Evolutionary conservation across 768 basidiomycete genomes (phyloP), one percentile per base, ranked within the genome.

Genomic region (Termitomyces sp.): DNA sequence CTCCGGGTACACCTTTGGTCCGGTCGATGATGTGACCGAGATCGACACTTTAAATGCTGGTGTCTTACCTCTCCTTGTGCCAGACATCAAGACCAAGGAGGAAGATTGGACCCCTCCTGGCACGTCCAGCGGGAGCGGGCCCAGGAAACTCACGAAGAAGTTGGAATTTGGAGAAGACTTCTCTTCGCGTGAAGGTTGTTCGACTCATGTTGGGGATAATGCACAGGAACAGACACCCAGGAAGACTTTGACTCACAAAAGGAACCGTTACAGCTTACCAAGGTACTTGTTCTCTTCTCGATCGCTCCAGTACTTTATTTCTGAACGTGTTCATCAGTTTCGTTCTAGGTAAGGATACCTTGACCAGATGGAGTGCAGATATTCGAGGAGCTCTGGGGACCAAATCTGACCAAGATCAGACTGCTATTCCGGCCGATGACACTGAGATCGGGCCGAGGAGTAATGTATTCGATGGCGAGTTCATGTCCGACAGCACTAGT

Each of bases 11-110:
- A 84, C 82, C 3, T 84, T 88, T 58, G 77, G 79, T 17, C 71
- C 79, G 10, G 75, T 83, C 31, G 79, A 79, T 50, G 76, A 79
- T 59, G 72, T 84, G 60, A 82, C 81, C 59, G 85, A 87, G 70
- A 87, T 89, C 54, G 86, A 89, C 58, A 83, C 81, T 15, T 75
- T 89, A 52, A 85, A 85, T 8, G 86, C 86, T 15, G 83, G 83
- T 30, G 75, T 89, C 21, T 74, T 89, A 3, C 87, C 86, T 12
- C 70, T 86, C 30, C 79, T 88, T 33, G 78, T 88, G 46, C 86
- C 86, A 10, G 86, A 85, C 4, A 71, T 88, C 35, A 84, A 71
- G 67, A 78, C 85, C 65, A 78, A 73, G 54, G 73, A 77, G 30
- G 75, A 69, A 45, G 70, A 75, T n/a, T 73, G 67, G 60, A 72